These are phyloP conservation scores for Nigrospora osmanthi DNA, from an alignment of 2,329 filamentous ascomycete species.

Conservation along the genomic window DNA sequence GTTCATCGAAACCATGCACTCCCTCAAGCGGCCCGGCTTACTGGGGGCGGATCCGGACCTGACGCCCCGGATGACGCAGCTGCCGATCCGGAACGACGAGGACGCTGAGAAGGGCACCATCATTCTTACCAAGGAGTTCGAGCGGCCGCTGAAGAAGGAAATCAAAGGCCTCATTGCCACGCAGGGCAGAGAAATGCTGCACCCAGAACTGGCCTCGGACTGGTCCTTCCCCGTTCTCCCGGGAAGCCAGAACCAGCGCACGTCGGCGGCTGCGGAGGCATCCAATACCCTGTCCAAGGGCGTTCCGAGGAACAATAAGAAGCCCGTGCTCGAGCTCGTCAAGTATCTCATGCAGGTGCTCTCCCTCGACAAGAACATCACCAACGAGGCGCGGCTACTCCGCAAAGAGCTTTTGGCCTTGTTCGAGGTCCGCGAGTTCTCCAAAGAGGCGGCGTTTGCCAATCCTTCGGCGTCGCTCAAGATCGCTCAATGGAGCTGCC, in stretches of 20 bases:
- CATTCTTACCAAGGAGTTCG: conserved; percentile 74
- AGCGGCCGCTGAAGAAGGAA: conserved; percentile 84
- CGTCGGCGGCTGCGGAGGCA: conserved; percentile 15
- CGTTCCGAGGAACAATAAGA: conserved; percentile 32
- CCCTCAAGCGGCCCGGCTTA: conserved; percentile 59
- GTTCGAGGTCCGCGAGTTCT: conserved; percentile 94
- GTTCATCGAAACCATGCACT: conserved; percentile 92
- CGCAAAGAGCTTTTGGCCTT: conserved; percentile 82
- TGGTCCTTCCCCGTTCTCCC: conserved; percentile 80
- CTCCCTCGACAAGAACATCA: conserved; percentile 82
- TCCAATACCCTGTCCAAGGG: conserved; percentile 1
- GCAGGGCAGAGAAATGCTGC: conserved; percentile 81
- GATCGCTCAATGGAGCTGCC: conserved; percentile 72
- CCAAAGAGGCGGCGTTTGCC: conserved; percentile 74
- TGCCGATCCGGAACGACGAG: conserved; percentile 47
- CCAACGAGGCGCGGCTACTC: conserved; percentile 77
- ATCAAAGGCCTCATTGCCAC: conserved; percentile 74
- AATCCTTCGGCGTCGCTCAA: conserved; percentile 75
- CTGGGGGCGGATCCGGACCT: conserved; percentile 34
- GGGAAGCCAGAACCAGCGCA: conserved; percentile 54
- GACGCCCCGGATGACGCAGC: conserved; percentile 50
- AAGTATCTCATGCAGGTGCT: conserved; percentile 92
- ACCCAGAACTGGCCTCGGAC: conserved; percentile 79
- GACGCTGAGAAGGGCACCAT: conserved; percentile 55
- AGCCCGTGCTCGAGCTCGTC: conserved; percentile 82